Base-by-base conservation (phyloP, 345 rosid genomes). In the Camelina sativa region DNA sequence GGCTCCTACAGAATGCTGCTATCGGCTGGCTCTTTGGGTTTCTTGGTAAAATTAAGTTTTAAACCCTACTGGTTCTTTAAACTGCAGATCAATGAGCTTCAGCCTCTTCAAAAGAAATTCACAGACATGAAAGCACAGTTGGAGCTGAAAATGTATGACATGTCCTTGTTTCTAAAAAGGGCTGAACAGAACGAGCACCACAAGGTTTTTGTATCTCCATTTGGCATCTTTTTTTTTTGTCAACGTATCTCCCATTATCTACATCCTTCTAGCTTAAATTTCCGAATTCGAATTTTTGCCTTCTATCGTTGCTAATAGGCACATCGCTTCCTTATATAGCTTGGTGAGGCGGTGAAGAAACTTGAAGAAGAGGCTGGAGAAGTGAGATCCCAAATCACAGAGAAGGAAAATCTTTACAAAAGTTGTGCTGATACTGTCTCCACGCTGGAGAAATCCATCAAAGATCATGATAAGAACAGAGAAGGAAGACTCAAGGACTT, bases 141-240 rank as follows among this genome's bases (percentile, higher is more conserved):
- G 73, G 97, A 93, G 80, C 92, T 93, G 37, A 89, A 91, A 77
- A 83, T 76, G 54, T 91, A 93, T 82, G 97, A 93, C 75, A 87
- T 93, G 64, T 89, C 94, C 58, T 79, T 93, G 65, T 93, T 93
- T 76, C 84, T 91, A 72, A 85, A 84, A 80, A 85, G 94, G 71
- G 97, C 92, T 34, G 92, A 91, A 81, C 93, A 93, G 84, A 93
- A 93, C 79, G 97, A 91, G 81, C 92, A 89, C 80, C 97, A 89
- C 64, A 91, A 91, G 97, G 98, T 93, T 78, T 28, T 76, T 73
- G 63, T 54, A 62, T 41, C 64, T 66, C 20, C 63, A 46, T 25
- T 63, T 38, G 9, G 11, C 41, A 8, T 37, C 41, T 17, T 41
- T 30, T 64, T 64, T 2, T 64, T 47, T 10, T 47, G 25, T 25